These are phyloP conservation scores for Thielaviopsis populi DNA, from an alignment of 2,329 filamentous ascomycete species.

Conservation along the genomic window DNA sequence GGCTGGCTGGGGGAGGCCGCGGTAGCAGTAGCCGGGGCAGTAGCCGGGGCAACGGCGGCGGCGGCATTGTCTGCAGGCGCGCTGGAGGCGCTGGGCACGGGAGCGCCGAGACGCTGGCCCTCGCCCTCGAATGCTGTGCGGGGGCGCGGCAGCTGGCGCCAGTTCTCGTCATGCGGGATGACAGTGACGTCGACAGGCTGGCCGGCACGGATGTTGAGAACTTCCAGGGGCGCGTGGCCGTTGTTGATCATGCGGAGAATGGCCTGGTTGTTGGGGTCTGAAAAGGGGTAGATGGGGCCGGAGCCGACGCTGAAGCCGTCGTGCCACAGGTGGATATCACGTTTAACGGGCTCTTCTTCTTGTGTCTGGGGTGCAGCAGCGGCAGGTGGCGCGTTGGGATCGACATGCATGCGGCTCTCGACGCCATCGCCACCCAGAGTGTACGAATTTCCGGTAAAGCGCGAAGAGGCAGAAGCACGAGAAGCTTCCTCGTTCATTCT, in stretches of 20 bases:
- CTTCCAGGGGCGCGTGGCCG: constrained; percentile 59
- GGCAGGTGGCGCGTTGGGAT: constrained; percentile 31
- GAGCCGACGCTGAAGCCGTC: constrained; percentile 80
- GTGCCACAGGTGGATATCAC: constrained; percentile 64
- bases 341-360: constrained; percentile 27
- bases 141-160: constrained; percentile 54
- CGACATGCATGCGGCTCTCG: constrained; percentile 52
- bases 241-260: constrained; percentile 62
- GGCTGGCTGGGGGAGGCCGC: constrained; percentile 18
- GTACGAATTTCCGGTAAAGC: constrained; percentile 56
- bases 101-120: constrained; percentile 61
- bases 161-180: constrained; percentile 60
- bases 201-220: constrained; percentile 61
- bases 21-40: constrained; percentile 26
- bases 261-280: constrained; percentile 58
- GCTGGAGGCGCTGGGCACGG: constrained; percentile 46
- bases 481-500: constrained; percentile 18
- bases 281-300: constrained; percentile 60
- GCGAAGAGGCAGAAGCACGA: constrained; percentile 34
- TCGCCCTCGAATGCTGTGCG: constrained; percentile 61
- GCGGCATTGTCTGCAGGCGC: constrained; percentile 11
- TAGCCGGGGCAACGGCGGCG: constrained; percentile 20
- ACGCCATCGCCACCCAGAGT: constrained; percentile 66
- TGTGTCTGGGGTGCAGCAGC: constrained; percentile 28
- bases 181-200: constrained; percentile 69